Evolutionary conservation across 345 rosid species (phyloP).

Genomic region (Sonneratia caseolaris): DNA sequence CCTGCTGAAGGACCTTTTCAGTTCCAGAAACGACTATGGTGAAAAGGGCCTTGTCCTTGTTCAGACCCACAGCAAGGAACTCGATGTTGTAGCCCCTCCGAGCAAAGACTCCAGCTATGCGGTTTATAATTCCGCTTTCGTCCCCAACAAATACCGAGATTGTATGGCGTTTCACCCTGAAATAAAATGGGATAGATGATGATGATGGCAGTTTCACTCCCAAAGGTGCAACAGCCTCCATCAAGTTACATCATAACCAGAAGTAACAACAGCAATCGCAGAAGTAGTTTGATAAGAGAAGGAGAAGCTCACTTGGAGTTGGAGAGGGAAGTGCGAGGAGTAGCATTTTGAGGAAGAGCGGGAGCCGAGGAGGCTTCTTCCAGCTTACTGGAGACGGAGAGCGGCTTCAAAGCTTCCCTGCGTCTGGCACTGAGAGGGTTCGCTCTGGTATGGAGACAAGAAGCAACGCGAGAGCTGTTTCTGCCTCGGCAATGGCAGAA

Average conservation of each 20-base stretch:
- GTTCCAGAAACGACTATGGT: constrained; percentile 88
- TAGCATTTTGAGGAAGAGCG: not conserved
- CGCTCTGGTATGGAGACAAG: not conserved
- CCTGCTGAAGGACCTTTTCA: constrained; percentile 68
- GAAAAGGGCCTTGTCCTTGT: constrained; percentile 86
- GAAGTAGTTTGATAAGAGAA: not conserved
- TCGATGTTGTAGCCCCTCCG: constrained; percentile 96
- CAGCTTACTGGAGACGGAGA: constrained; percentile 1
- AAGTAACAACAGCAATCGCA: not conserved
- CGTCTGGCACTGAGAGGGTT: not conserved
- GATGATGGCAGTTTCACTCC: not conserved
- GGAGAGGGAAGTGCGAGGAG: not conserved
- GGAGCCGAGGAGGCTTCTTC: not conserved
- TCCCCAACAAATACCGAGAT: constrained; percentile 94
- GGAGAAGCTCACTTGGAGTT: not conserved
- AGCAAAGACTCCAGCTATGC: constrained; percentile 95
- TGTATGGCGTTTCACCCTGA: constrained; percentile 72
- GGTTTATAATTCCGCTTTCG: constrained; percentile 94
- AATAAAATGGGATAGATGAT: not conserved
- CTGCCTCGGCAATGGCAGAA: not conserved
- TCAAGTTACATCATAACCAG: not conserved
- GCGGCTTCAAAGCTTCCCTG: not conserved
- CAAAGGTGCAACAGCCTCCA: not conserved
- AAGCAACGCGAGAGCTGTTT: not conserved
- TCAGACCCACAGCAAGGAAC: constrained; percentile 90